Evolutionary conservation across 106 monocot genomes (phyloP).

Genomic region (Phalaenopsis aphrodite): DNA sequence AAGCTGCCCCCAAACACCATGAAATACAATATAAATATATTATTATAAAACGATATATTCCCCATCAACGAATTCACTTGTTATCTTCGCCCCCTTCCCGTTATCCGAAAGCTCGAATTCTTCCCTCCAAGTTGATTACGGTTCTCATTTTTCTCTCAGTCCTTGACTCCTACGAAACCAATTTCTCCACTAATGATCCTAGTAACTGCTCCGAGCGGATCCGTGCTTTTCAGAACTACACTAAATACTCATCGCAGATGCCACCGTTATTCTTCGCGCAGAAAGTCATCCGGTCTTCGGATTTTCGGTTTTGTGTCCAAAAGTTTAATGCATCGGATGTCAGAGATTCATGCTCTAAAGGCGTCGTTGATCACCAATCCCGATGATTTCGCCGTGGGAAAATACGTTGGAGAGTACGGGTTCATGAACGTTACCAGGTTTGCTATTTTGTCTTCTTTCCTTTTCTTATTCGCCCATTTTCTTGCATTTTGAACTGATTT

Average conservation of each 20-base stretch:
- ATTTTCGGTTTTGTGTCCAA: neutral
- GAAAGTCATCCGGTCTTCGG: neutral
- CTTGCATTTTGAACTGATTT: neutral
- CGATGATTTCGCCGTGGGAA: constrained; percentile 75
- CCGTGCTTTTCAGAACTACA: neutral
- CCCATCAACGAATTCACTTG: no score
- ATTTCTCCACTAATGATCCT: neutral
- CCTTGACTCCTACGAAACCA: neutral
- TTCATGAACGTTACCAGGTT: constrained; percentile 98
- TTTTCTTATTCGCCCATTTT: neutral
- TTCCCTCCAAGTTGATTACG: no score
- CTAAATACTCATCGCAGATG: neutral
- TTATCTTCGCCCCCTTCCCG: no score
- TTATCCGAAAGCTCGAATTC: no score
- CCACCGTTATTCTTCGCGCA: neutral
- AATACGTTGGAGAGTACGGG: constrained; percentile 82
- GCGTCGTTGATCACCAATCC: constrained; percentile 62
- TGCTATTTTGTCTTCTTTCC: no score
- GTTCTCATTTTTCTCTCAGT: no score
- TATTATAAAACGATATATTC: no score
- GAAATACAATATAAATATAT: no score
- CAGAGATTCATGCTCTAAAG: neutral
- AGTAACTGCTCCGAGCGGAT: neutral
- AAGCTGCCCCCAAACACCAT: no score
- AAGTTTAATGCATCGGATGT: neutral